These are phyloP conservation scores for Xylariaceae sp. DNA, from an alignment of 2,329 filamentous ascomycete species.

Conservation along the genomic window DNA sequence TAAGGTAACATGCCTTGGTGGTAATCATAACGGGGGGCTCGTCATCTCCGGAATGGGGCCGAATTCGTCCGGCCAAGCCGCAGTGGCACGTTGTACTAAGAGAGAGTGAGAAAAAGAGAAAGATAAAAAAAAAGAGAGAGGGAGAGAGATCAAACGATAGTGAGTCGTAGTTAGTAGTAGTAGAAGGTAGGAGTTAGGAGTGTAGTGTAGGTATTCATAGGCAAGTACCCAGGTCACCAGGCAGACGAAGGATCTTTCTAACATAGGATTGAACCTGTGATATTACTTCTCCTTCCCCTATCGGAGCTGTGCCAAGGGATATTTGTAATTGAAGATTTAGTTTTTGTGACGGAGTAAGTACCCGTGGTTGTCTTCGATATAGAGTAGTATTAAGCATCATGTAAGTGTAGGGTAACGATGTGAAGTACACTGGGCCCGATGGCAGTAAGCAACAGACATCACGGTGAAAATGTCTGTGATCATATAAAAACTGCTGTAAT, in stretches of 20 bases:
- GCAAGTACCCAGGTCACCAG: background rate
- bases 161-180: too few relatives aligned
- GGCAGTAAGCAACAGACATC: background rate
- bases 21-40: background rate
- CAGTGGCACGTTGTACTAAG: constrained; percentile 8
- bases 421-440: background rate
- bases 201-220: too few relatives aligned
- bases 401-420: background rate
- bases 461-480: background rate
- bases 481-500: background rate
- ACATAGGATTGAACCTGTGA: background rate
- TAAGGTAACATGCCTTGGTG: background rate
- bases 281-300: background rate
- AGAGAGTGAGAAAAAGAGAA: background rate
- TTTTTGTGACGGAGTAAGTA: background rate
- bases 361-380: background rate
- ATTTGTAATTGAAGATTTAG: background rate
- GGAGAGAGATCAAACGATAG: background rate
- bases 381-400: background rate
- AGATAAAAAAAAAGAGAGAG: too few relatives aligned
- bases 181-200: too few relatives aligned
- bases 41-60: constrained; percentile 14
- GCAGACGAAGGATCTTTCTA: background rate
- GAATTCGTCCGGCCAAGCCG: constrained; percentile 3
- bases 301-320: background rate